Percentiles rank a stretch among this genome's conserved stretches.
phyloP scores from a whole-genome alignment of 2,329 filamentous ascomycete genomes.

The Colletotrichum nymphaeae region DNA sequence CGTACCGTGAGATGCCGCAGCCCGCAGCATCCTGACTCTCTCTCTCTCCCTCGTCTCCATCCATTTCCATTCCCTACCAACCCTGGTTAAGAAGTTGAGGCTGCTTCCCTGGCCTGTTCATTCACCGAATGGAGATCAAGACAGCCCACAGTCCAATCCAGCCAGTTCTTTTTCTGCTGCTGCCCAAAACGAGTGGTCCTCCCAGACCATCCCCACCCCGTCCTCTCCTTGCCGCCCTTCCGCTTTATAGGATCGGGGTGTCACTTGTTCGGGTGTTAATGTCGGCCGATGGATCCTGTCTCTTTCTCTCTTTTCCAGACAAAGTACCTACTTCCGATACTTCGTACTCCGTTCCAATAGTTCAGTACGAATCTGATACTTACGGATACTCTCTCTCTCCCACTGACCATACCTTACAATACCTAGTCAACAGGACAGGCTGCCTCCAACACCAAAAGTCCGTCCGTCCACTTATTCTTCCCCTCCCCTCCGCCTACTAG shows the following conservation, averaged over 20 bases:
- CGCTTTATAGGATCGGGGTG: slow-evolving; percentile 11
- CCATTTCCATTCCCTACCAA: too few species aligned
- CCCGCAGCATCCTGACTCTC: background rate
- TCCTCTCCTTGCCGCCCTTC: slow-evolving; percentile 28
- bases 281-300: background rate
- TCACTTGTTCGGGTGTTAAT: slow-evolving; percentile 15
- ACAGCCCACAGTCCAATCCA: background rate
- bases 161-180: background rate
- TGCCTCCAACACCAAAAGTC: background rate
- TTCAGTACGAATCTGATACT: background rate
- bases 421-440: slow-evolving; percentile 22
- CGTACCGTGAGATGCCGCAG: background rate
- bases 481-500: background rate
- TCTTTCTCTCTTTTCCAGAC: background rate
- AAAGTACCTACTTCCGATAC: background rate
- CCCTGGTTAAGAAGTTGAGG: too few species aligned
- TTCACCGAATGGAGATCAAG: background rate
- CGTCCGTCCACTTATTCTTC: background rate
- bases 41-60: background rate
- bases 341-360: background rate
- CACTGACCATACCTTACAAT: background rate
- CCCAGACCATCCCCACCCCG: background rate
- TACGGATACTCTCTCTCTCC: background rate
- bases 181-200: background rate
- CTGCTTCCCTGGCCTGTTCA: background rate